These are phyloP conservation scores for Xylaria scruposa DNA, from an alignment of 495 filamentous ascomycete genomes.

Conservation along the genomic window DNA sequence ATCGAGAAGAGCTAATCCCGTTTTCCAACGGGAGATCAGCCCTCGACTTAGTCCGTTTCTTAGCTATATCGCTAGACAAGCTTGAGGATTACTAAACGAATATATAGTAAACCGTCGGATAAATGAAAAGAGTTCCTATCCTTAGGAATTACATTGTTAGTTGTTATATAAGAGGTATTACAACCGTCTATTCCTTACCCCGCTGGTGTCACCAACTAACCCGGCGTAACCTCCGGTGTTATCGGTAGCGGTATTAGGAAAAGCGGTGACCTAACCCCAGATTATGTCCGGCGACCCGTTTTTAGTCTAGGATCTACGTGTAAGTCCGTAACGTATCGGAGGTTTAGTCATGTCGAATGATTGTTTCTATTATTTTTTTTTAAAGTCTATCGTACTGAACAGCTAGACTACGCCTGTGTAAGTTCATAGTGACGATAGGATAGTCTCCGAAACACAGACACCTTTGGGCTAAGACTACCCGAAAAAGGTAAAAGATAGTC, in stretches of 20 bases:
- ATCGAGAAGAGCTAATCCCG: background rate
- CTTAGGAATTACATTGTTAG: background rate
- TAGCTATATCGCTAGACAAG: background rate
- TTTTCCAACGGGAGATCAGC: background rate
- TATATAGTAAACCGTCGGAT: background rate
- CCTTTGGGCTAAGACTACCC: background rate
- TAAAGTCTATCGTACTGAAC: no score
- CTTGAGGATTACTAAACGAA: background rate
- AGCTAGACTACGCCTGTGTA: no score
- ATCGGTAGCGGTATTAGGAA: conserved; percentile 10
- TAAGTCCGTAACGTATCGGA: background rate
- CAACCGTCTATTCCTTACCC: background rate
- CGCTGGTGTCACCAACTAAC: background rate
- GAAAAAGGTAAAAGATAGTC: background rate
- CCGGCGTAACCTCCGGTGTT: background rate
- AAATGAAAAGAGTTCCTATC: background rate
- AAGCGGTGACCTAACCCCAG: background rate
- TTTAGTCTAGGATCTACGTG: background rate
- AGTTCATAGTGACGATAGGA: background rate
- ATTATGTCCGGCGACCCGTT: background rate
- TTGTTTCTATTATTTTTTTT: no score
- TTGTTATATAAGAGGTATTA: background rate
- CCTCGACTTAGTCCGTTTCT: background rate
- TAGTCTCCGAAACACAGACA: background rate
- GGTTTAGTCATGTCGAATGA: no score